phyloP scores from a whole-genome alignment of 768 basidiomycete genomes.

The Tricholoma hemisulphureum region DNA sequence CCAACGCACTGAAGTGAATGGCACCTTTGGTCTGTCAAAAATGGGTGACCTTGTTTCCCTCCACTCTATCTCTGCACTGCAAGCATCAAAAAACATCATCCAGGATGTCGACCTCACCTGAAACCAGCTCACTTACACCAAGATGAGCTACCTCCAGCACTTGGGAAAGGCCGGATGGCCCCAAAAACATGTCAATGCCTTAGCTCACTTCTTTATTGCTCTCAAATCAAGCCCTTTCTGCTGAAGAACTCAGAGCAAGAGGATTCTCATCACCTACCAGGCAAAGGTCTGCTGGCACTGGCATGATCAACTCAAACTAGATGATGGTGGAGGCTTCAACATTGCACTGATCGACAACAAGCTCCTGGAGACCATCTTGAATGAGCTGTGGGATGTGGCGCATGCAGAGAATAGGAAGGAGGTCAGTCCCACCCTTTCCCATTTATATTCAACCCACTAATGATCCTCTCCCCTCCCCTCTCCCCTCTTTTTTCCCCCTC shows the following conservation, averaged over 20 bases:
- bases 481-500: no score
- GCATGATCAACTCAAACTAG: constrained; percentile 1
- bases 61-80: constrained; percentile 7
- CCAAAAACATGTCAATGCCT: background rate
- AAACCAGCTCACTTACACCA: constrained; percentile 14
- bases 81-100: constrained; percentile 11
- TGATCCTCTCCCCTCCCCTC: background rate
- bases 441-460: background rate
- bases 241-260: no score
- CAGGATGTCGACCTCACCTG: constrained; percentile 20
- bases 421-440: background rate
- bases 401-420: background rate
- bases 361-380: background rate
- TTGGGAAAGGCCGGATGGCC: constrained; percentile 3
- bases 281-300: constrained; percentile 10
- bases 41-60: constrained; percentile 9
- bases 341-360: constrained; percentile 5
- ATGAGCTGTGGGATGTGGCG: background rate
- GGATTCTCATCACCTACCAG: no score
- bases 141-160: constrained; percentile 6
- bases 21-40: constrained; percentile 11
- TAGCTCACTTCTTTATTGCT: constrained; percentile 10
- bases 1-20: constrained; percentile 1
- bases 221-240: no score
- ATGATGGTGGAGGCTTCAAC: constrained; percentile 1